These are phyloP conservation scores for Otatea glauca DNA, from an alignment of 176 grass and related monocot genomes.

Conservation along the genomic window DNA sequence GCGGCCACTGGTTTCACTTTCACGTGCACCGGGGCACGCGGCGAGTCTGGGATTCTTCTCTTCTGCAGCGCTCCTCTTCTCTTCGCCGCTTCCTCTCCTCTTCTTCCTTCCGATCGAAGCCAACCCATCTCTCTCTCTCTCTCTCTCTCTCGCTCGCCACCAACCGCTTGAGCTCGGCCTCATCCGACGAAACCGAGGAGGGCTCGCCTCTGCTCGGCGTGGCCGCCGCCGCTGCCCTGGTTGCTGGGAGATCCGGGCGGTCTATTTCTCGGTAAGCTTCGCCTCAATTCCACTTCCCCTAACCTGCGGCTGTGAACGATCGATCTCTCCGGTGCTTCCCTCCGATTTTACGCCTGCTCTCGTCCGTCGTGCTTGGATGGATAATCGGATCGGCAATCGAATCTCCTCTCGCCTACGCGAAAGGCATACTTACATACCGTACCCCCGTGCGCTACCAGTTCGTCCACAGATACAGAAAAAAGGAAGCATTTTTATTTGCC, in stretches of 20 bases:
- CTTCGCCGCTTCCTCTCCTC: background rate
- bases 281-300: background rate
- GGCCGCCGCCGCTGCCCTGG: background rate
- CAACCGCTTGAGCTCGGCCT: background rate
- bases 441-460: background rate
- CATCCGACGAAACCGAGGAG: constrained; percentile 25
- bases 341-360: background rate
- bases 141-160: background rate
- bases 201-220: background rate
- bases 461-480: background rate
- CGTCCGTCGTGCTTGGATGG: background rate
- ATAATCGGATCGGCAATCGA: background rate
- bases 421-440: background rate
- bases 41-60: too few relatives aligned
- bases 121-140: background rate
- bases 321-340: background rate
- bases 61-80: too few relatives aligned
- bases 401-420: background rate
- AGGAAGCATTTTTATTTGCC: constrained; percentile 17
- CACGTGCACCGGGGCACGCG: too few relatives aligned
- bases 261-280: background rate
- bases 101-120: constrained; percentile 35
- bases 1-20: too few relatives aligned
- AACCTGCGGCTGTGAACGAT: background rate
- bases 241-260: background rate